A percentile compares a stretch with the other conserved stretches of the same genome.
These are phyloP conservation scores for Curvularia verruculosa DNA, from an alignment of 2,329 filamentous ascomycete genomes.

Conservation along the genomic window DNA sequence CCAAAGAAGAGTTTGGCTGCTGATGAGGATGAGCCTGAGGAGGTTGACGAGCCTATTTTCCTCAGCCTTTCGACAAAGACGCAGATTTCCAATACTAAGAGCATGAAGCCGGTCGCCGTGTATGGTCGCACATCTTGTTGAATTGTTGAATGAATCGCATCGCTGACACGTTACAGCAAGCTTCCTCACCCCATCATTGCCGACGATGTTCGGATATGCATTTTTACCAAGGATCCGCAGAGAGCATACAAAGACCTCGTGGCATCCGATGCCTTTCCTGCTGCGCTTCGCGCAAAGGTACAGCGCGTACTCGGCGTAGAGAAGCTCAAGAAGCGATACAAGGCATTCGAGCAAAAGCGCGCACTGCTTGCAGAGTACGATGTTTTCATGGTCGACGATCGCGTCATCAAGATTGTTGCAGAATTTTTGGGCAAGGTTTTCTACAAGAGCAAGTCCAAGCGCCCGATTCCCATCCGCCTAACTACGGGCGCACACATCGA, in stretches of 20 bases:
- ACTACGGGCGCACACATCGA: slow-evolving; percentile 68
- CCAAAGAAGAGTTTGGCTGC: slow-evolving; percentile 61
- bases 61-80: slow-evolving; percentile 69
- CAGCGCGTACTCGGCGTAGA: slow-evolving; percentile 74
- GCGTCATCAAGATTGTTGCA: slow-evolving; percentile 76
- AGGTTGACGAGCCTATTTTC: slow-evolving; percentile 63
- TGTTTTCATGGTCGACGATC: slow-evolving; percentile 89
- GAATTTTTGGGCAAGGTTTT: slow-evolving; percentile 87
- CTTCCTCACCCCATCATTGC: slow-evolving; percentile 77
- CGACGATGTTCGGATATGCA: slow-evolving; percentile 73
- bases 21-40: slow-evolving; percentile 52
- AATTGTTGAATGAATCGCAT: neutral
- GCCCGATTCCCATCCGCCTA: slow-evolving; percentile 82
- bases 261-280: slow-evolving; percentile 66
- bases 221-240: slow-evolving; percentile 84
- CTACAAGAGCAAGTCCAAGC: slow-evolving; percentile 81
- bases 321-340: slow-evolving; percentile 89
- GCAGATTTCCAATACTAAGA: slow-evolving; percentile 73
- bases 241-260: slow-evolving; percentile 89
- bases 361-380: slow-evolving; percentile 87
- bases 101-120: slow-evolving; percentile 85
- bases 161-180: slow-evolving; percentile 43
- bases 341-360: slow-evolving; percentile 79
- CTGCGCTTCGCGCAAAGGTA: slow-evolving; percentile 56
- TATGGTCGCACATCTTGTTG: slow-evolving; percentile 22